Base-by-base conservation (phyloP, 306 rosid genomes). In the Mimosa bimucronata region DNA sequence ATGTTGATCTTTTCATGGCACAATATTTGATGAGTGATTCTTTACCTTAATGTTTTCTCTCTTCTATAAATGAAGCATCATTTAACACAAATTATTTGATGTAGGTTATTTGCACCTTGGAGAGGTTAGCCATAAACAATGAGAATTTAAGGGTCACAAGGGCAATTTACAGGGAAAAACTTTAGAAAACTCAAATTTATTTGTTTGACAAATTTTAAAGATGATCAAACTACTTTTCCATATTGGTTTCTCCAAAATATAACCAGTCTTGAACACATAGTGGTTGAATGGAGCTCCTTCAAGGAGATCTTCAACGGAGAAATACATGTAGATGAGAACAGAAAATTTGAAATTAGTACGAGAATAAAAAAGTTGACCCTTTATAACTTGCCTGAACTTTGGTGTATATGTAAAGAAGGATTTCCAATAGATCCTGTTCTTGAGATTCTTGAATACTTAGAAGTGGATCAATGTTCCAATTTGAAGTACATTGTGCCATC, bases 211-310 rank as follows among this genome's bases (percentile, higher is more conserved):
- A 0, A 3, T 0, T 48, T 48, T 48, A 21, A 16, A 16, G 8
- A 16, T 48, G 21, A 16, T 0, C 55, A 48, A 4, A 1, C 55
- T 48, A 16, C 21, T 48, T 48, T 48, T 48, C 55, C 21, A 0
- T 48, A 48, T 48, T 48, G n/a, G n/a, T 48, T 15, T 16, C 21
- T 48, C 21, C 55, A 48, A 48, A 48, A 48, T 5, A 16, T 48
- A 48, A 48, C 21, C 21, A 48, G 2, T 48, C 55, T 48, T 1
- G 0, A 16, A 5, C 0, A 5, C 0, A 0, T 48, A 16, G 0
- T 48, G 15, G 55, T 48, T 16, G 55, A 48, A 48, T 48, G 8
- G 8, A 48, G 55, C 16, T 48, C 55, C 5, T 48, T 48, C 55
- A 16, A 5, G 21, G 55, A 48, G 55, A 48, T 48, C 4, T 48